Evolutionary conservation across 2,329 filamentous ascomycete genomes (phyloP).

Genomic region (Colletotrichum acutatum): DNA sequence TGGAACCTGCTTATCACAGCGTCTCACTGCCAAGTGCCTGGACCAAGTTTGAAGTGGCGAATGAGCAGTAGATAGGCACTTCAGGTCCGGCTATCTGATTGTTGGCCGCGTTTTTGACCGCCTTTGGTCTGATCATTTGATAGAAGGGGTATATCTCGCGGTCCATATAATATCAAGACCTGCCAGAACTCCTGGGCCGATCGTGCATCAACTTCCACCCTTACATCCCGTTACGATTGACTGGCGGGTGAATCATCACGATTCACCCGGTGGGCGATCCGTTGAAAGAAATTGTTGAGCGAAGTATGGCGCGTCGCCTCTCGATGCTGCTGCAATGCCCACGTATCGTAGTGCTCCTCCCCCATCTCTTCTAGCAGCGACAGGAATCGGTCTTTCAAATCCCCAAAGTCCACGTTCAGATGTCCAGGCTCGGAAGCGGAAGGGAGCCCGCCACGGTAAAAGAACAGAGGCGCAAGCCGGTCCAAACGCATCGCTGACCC

Average conservation of each 20-base stretch:
- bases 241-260: background rate
- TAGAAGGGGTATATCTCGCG: background rate
- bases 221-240: background rate
- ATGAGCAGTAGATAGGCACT: background rate
- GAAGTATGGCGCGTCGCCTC: background rate
- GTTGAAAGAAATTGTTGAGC: background rate
- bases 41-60: no score
- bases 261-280: background rate
- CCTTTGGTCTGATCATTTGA: background rate
- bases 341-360: background rate
- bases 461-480: background rate
- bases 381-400: background rate
- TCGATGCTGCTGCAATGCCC: background rate
- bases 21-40: background rate
- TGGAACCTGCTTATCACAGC: background rate
- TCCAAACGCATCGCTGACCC: background rate
- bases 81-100: background rate
- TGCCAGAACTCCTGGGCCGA: background rate
- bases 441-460: background rate
- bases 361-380: background rate
- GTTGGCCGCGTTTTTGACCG: background rate
- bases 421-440: no score
- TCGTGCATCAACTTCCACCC: background rate
- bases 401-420: background rate
- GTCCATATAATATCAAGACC: background rate